Evolutionary conservation across 1,284 basidiomycete genomes (phyloP).

Genomic region (Ganoderma resinaceum): DNA sequence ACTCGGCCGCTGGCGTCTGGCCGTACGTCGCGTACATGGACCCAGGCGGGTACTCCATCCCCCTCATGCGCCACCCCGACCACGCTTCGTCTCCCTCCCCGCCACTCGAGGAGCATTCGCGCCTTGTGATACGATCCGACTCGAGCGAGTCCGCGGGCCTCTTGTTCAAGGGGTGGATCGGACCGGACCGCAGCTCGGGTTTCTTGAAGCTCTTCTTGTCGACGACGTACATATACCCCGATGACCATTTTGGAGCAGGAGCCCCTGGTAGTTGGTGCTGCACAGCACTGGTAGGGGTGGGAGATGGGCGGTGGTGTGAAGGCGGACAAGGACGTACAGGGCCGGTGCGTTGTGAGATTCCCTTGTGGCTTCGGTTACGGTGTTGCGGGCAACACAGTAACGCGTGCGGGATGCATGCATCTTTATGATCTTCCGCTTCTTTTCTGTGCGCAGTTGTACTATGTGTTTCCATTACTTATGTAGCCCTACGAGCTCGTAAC

Average conservation of each 20-base stretch:
- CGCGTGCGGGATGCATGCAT: neutral
- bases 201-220: slow-evolving; percentile 57
- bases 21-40: slow-evolving; percentile 57
- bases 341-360: slow-evolving; percentile 17
- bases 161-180: slow-evolving; percentile 40
- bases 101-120: slow-evolving; percentile 44
- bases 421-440: neutral
- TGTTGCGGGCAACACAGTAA: slow-evolving; percentile 8
- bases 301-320: neutral
- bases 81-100: slow-evolving; percentile 35
- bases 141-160: slow-evolving; percentile 42
- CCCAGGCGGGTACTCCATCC: slow-evolving; percentile 50
- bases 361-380: slow-evolving; percentile 11
- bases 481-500: neutral
- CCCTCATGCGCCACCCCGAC: slow-evolving; percentile 48
- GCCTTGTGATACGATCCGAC: slow-evolving; percentile 45
- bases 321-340: neutral
- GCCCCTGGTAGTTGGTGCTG: slow-evolving; percentile 1
- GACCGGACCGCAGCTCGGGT: slow-evolving; percentile 43
- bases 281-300: neutral
- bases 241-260: slow-evolving; percentile 51
- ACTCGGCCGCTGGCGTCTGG: slow-evolving; percentile 51
- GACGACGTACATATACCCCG: slow-evolving; percentile 48
- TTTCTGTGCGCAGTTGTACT: neutral
- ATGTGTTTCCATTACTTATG: neutral